A percentile compares a stretch with the other conserved stretches of the same genome.
These are phyloP conservation scores for Scortechinia acanthostroma DNA, from an alignment of 2,329 filamentous ascomycete genomes.

Conservation along the genomic window DNA sequence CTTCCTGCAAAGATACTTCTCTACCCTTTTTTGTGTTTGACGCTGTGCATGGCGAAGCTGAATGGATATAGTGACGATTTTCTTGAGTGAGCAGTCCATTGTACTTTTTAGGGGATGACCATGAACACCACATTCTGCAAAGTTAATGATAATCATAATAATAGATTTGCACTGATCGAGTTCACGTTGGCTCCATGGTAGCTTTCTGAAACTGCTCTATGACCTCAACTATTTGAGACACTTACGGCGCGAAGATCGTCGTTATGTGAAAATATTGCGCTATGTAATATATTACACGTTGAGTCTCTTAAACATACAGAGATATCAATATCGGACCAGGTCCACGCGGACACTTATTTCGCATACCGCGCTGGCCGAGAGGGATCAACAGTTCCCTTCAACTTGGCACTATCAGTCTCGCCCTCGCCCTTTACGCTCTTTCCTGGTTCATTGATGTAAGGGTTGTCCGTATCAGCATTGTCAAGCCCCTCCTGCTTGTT, in stretches of 20 bases:
- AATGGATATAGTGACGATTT: neutral
- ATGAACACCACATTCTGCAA: no score
- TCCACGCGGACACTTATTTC: no score
- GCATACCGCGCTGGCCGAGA: no score
- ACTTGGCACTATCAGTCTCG: neutral
- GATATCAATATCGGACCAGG: no score
- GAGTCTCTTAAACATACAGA: no score
- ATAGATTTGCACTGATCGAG: slow-evolving; percentile 1
- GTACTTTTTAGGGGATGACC: no score
- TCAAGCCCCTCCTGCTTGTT: neutral
- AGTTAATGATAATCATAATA: neutral
- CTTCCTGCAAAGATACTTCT: neutral
- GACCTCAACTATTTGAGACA: neutral
- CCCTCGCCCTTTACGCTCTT: neutral
- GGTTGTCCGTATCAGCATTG: neutral
- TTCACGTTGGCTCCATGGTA: neutral
- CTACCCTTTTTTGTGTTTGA: no score
- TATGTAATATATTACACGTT: no score
- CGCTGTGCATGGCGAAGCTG: neutral
- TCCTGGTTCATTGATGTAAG: neutral
- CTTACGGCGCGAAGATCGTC: no score
- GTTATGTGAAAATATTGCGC: no score
- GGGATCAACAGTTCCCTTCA: neutral
- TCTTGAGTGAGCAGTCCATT: neutral
- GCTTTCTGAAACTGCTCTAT: neutral